phyloP scores from a whole-genome alignment of 2,329 filamentous ascomycete species.

The Trichocomaceae sp. region DNA sequence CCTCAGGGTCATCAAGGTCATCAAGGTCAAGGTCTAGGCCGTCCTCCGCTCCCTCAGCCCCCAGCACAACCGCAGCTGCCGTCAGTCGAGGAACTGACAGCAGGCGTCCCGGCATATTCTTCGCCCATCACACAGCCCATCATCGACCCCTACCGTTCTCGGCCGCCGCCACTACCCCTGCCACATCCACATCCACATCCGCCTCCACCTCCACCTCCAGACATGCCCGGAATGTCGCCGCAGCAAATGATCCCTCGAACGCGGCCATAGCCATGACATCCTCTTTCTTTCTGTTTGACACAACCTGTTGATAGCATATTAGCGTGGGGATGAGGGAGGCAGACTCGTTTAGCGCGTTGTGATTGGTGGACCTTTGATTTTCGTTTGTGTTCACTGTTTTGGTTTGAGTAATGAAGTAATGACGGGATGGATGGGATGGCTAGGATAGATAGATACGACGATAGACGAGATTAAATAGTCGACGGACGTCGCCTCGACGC shows the following conservation, averaged over 20 bases:
- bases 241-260: constrained; percentile 30
- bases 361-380: neutral
- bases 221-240: constrained; percentile 26
- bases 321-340: constrained; percentile 19
- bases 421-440: constrained; percentile 16
- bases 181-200: no score
- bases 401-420: neutral
- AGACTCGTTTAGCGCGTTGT: neutral
- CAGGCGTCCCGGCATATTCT: constrained; percentile 41
- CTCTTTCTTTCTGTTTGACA: neutral
- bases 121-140: constrained; percentile 31
- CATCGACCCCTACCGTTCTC: constrained; percentile 27
- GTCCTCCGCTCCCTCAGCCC: constrained; percentile 15
- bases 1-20: no score
- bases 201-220: constrained; percentile 23
- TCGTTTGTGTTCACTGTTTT: neutral
- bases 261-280: constrained; percentile 21
- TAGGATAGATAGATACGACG: constrained; percentile 19
- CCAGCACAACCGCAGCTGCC: constrained; percentile 29
- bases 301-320: constrained; percentile 24
- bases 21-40: no score
- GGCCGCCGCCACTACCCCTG: constrained; percentile 23
- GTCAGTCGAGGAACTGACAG: constrained; percentile 42
- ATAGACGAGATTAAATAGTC: constrained; percentile 8
- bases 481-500: constrained; percentile 27